Evolutionary conservation across 202 grass and related monocot species (phyloP).

Genomic region (Digitaria exilis): DNA sequence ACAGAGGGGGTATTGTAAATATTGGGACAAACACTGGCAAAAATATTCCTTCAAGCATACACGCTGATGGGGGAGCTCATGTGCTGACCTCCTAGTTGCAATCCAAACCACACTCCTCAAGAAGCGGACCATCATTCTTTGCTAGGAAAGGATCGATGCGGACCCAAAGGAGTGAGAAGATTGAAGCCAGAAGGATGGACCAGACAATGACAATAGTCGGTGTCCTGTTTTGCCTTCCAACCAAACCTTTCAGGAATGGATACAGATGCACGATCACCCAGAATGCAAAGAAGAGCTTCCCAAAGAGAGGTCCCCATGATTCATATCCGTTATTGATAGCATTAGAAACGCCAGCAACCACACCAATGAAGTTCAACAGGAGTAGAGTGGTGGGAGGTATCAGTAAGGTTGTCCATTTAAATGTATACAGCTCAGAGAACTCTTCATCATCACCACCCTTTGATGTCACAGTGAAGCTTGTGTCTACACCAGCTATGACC

Average conservation of each 20-base stretch:
- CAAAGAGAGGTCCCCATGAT: conserved; percentile 87
- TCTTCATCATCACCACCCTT: conserved; percentile 85
- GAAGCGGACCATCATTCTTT: conserved; percentile 68
- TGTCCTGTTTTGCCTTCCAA: conserved; percentile 90
- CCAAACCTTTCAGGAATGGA: conserved; percentile 93
- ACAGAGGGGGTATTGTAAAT: conserved; percentile 43
- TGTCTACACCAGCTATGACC: conserved; percentile 84
- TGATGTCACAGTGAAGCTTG: conserved; percentile 84
- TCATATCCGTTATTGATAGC: conserved; percentile 92
- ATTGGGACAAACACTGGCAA: conserved; percentile 36
- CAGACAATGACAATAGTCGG: conserved; percentile 92
- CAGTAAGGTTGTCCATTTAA: conserved; percentile 91
- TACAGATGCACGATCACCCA: conserved; percentile 95
- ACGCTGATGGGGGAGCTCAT: neutral
- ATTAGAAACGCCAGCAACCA: conserved; percentile 86
- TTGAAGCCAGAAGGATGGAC: conserved; percentile 91
- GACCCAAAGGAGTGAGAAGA: conserved; percentile 88
- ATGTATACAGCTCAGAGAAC: conserved; percentile 86
- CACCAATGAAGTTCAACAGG: conserved; percentile 83
- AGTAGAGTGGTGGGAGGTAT: conserved; percentile 89
- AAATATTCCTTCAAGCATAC: conserved; percentile 33
- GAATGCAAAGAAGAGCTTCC: conserved; percentile 92
- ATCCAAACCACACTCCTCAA: conserved; percentile 92
- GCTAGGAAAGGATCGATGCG: conserved; percentile 80
- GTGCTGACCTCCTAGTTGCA: conserved; percentile 61